phyloP scores from a whole-genome alignment of 805 yeast genomes.

The Kuraishia borneana region DNA sequence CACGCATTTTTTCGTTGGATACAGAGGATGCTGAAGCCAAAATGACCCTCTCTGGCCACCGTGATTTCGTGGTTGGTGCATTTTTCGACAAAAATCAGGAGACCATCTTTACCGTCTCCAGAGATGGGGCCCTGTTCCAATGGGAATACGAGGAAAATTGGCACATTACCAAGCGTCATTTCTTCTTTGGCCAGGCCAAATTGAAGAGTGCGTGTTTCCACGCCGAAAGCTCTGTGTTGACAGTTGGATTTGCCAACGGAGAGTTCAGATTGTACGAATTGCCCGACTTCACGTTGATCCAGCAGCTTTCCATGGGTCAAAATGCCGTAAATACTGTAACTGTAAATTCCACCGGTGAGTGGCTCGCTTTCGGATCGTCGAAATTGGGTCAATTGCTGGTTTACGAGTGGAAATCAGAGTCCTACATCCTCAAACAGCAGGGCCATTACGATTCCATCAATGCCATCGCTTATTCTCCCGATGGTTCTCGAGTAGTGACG shows the following conservation, averaged over 20 bases:
- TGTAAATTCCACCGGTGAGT: conserved; percentile 80
- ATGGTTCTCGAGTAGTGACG: conserved; percentile 84
- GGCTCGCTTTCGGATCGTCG: conserved; percentile 93
- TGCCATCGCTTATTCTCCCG: conserved; percentile 81
- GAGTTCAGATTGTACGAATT: conserved; percentile 86
- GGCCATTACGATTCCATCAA: conserved; percentile 93
- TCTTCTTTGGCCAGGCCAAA: conserved; percentile 58
- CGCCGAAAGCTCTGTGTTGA: conserved; percentile 53
- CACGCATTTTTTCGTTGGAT: conserved; percentile 70
- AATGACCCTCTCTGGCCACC: conserved; percentile 83
- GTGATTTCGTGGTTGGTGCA: conserved; percentile 80
- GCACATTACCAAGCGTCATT: conserved; percentile 74
- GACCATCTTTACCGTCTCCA: conserved; percentile 79
- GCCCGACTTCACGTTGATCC: conserved; percentile 69
- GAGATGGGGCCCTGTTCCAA: conserved; percentile 86
- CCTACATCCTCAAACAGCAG: conserved; percentile 89
- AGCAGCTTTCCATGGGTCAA: conserved; percentile 86
- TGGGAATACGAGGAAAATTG: conserved; percentile 74
- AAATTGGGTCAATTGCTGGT: conserved; percentile 88
- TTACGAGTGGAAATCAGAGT: conserved; percentile 98
- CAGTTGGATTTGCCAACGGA: conserved; percentile 84
- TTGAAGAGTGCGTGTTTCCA: conserved; percentile 83
- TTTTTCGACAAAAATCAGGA: conserved; percentile 86
- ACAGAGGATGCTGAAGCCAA: conserved; percentile 62
- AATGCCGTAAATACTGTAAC: conserved; percentile 75